Evolutionary conservation across 106 monocot genomes (phyloP).

Genomic region (Dendrobium officinale): DNA sequence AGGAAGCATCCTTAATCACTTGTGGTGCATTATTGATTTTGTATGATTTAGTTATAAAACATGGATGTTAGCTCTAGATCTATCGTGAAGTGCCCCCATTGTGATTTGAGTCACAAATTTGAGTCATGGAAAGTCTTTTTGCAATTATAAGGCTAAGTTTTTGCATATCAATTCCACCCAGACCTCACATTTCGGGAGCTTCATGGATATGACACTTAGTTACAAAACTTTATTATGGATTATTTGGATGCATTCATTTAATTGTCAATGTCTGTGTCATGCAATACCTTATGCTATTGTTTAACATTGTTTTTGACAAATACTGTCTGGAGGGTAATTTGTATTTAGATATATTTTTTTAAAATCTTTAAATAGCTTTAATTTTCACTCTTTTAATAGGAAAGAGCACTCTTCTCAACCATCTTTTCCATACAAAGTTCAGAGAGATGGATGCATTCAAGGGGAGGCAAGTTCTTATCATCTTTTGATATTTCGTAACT

Average conservation of each 20-base stretch:
- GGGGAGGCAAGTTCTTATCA: slow-evolving; percentile 55
- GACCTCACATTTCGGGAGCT: neutral
- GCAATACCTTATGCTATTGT: neutral
- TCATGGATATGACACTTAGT: too few species aligned
- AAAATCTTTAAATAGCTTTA: neutral
- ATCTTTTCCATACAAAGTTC: slow-evolving; percentile 82
- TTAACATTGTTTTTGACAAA: neutral
- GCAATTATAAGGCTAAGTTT: neutral
- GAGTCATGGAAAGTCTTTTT: neutral
- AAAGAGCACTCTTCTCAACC: slow-evolving; percentile 94
- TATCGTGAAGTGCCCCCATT: neutral
- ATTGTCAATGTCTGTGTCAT: neutral
- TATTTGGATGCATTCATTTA: neutral
- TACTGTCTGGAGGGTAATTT: neutral
- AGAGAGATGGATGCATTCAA: slow-evolving; percentile 90
- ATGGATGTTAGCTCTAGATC: neutral
- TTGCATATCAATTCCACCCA: neutral
- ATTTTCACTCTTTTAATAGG: slow-evolving; percentile 28
- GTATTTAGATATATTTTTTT: neutral
- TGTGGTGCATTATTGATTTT: neutral
- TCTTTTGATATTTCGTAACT: neutral
- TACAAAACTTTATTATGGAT: too few species aligned
- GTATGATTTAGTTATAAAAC: neutral
- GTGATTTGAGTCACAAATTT: neutral
- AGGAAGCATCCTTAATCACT: neutral